Base-by-base conservation (phyloP, 352 stramenopile genomes). In the Thraustochytrium striatum region DNA sequence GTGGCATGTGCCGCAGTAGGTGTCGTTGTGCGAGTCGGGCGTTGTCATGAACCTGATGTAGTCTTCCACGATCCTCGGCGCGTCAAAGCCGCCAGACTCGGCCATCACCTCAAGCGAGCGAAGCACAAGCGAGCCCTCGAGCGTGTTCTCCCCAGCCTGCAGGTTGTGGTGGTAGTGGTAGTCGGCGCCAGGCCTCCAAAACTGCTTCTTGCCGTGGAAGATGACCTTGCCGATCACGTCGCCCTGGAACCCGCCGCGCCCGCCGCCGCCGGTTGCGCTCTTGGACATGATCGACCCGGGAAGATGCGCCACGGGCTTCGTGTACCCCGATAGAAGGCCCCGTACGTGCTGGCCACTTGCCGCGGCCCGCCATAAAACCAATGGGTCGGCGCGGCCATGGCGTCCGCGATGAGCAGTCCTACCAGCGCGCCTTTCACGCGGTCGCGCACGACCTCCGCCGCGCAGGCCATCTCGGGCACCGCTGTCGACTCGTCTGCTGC, bases 21-120 rank as follows among this genome's bases (percentile, higher is more conserved):
- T 89, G 84, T 93, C 89, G 80, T 91, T 90, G 79, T 93, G 89
- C 33, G 80, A 86, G 44, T 83, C 85, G n/a, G 87, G 82, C 19
- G 84, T 91, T 16, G 79, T 89, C 89, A 93, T 92, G 70, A 92
- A 92, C 19, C 84, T 47, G 16, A 91, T 81, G 78, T 93, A 93
- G 7, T 85, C 82, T 25, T 90, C 33, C 33, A 87, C 83, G 75
- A 91, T 90, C 39, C 85, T 78, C 11, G 85, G 61, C 35, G 82
- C 58, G 25, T 87, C 85, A 8, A 69, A 57, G 21, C 83, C 61
- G 38, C 65, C 84, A 25, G 44, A 65, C 1, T 82, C 83, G 11
- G 90, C 86, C 32, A 72, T 84, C 41, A 85, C 85, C 72, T 91
- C 85, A 8, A 91, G 53, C 0, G 90, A 73, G 39, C 87, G 83